phyloP scores from a whole-genome alignment of 2,329 filamentous ascomycete species.

The Penicillium freii region DNA sequence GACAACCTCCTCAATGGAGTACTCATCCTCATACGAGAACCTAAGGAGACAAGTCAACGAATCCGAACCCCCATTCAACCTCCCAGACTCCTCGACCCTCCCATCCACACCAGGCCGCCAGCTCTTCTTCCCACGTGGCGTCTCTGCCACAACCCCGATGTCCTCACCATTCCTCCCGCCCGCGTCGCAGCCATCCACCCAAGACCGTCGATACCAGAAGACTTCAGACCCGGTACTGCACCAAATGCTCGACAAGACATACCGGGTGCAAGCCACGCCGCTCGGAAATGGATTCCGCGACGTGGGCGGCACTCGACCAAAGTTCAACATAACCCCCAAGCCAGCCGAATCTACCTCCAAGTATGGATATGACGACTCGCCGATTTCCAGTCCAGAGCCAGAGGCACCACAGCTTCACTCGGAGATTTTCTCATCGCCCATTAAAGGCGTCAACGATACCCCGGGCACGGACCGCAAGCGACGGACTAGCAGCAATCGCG shows the following conservation, averaged over 20 bases:
- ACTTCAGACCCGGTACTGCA: slow-evolving; percentile 74
- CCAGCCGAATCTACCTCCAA: slow-evolving; percentile 25
- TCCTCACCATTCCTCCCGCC: slow-evolving; percentile 58
- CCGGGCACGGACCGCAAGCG: slow-evolving; percentile 45
- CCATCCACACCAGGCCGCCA: slow-evolving; percentile 39
- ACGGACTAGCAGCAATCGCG: slow-evolving; percentile 37
- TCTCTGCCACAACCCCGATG: slow-evolving; percentile 63
- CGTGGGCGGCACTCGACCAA: slow-evolving; percentile 26
- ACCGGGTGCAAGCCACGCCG: slow-evolving; percentile 88
- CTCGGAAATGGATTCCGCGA: slow-evolving; percentile 54
- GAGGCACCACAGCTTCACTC: slow-evolving; percentile 78
- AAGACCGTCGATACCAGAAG: slow-evolving; percentile 40
- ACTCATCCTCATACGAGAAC: slow-evolving; percentile 74
- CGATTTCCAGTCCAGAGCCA: slow-evolving; percentile 72
- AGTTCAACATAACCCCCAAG: slow-evolving; percentile 36
- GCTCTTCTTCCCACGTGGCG: slow-evolving; percentile 28
- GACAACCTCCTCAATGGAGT: slow-evolving; percentile 48
- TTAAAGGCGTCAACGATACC: slow-evolving; percentile 42
- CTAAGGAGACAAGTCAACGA: slow-evolving; percentile 65
- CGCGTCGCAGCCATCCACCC: slow-evolving; percentile 43
- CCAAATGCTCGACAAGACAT: slow-evolving; percentile 91
- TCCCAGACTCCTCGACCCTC: slow-evolving; percentile 36
- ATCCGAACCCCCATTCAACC: slow-evolving; percentile 36
- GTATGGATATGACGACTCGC: slow-evolving; percentile 46
- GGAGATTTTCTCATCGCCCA: slow-evolving; percentile 79